Evolutionary conservation across 2,329 filamentous ascomycete species (phyloP).

Genomic region (Sarocladium strictum): DNA sequence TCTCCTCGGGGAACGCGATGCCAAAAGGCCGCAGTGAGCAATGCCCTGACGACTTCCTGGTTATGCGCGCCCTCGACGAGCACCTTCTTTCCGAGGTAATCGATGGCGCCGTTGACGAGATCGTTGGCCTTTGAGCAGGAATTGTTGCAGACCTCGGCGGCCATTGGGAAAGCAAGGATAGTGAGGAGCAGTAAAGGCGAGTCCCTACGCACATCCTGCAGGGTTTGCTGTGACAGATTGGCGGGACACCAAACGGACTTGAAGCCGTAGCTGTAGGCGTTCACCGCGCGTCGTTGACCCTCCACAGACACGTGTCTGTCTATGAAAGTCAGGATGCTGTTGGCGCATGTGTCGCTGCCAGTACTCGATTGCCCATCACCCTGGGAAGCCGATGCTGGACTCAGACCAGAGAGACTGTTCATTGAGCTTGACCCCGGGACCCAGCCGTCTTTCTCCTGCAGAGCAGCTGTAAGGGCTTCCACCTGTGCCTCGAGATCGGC

Average conservation of each 20-base stretch:
- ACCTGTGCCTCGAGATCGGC: not conserved
- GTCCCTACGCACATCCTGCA: not conserved
- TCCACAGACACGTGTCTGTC: not conserved
- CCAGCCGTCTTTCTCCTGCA: not conserved
- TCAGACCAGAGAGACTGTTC: not conserved
- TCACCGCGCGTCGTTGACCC: not conserved
- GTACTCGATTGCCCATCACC: not conserved
- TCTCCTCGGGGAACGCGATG: slow-evolving; percentile 4
- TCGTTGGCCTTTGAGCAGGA: not conserved
- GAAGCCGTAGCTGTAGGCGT: slow-evolving; percentile 1
- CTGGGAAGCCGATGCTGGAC: not conserved
- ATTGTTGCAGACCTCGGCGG: not conserved
- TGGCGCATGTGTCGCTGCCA: not conserved
- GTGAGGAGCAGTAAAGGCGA: slow-evolving; percentile 1
- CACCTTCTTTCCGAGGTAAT: not conserved
- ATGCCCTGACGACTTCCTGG: not conserved
- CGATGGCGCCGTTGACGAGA: not conserved
- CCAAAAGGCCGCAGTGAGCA: not conserved
- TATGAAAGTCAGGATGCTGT: not conserved
- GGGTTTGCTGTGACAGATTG: not conserved
- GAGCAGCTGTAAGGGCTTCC: not conserved
- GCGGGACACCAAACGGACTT: slow-evolving; percentile 1
- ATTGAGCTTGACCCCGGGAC: not conserved
- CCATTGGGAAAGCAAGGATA: not conserved
- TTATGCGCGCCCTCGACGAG: not conserved